Percentiles rank a stretch among this genome's conserved stretches.
Conservation (phyloP, 140 eudicot genomes). For the Cichorium intybus region DNA sequence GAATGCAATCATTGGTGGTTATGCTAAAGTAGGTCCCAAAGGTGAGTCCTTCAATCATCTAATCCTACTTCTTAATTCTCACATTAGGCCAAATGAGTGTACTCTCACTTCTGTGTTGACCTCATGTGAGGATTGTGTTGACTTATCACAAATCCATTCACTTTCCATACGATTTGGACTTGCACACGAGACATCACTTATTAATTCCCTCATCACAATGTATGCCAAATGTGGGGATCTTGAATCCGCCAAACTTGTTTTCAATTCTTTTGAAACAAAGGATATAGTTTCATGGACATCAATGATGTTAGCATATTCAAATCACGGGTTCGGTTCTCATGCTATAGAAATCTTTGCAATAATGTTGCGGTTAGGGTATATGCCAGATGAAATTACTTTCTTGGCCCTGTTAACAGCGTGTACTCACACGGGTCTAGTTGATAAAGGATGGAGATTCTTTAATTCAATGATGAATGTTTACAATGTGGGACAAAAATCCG, state of each 20-base stretch:
- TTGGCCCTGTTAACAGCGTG: constrained; percentile 56
- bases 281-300: constrained; percentile 53
- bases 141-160: constrained; percentile 42
- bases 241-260: constrained; percentile 38
- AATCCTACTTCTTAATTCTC: constrained; percentile 32
- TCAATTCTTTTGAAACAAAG: constrained; percentile 36
- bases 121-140: constrained; percentile 31
- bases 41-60: constrained; percentile 40
- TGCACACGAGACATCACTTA: constrained; percentile 30
- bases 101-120: constrained; percentile 43
- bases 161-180: constrained; percentile 42
- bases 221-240: constrained; percentile 54
- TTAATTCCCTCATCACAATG: constrained; percentile 43
- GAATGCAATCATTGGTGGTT: constrained; percentile 57
- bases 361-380: constrained; percentile 49
- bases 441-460: constrained; percentile 47
- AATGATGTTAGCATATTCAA: constrained; percentile 45
- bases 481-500: constrained; percentile 36
- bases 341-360: constrained; percentile 41
- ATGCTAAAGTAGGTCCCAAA: constrained; percentile 26
- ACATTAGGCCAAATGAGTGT: constrained; percentile 36
- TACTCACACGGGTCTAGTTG: constrained; percentile 56
- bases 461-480: constrained; percentile 40
- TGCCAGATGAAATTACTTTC: constrained; percentile 44
- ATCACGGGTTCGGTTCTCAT: constrained; percentile 44